phyloP scores from a whole-genome alignment of 2,329 filamentous ascomycete genomes.

The Fusarium luffae region DNA sequence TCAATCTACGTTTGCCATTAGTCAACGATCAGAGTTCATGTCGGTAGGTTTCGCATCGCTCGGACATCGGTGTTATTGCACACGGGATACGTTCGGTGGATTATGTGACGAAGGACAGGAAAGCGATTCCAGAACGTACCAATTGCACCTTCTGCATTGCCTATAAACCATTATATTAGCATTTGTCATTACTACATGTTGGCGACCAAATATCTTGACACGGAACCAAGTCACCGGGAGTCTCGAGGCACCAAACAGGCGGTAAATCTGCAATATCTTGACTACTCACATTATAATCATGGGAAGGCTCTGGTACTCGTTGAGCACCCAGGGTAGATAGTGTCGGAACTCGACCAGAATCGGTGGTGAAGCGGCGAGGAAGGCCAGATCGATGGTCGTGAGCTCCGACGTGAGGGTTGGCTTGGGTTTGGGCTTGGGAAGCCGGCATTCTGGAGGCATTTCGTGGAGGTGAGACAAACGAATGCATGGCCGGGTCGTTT shows the following conservation, averaged over 20 bases:
- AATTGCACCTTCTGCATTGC: constrained; percentile 79
- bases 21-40: constrained; percentile 26
- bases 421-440: constrained; percentile 59
- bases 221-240: constrained; percentile 27
- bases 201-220: not conserved
- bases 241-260: not conserved
- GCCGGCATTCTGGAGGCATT: constrained; percentile 73
- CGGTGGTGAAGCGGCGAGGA: constrained; percentile 93
- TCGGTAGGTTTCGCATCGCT: not conserved
- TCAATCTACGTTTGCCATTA: constrained; percentile 75
- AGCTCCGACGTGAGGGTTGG: constrained; percentile 52
- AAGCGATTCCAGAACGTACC: constrained; percentile 63
- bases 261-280: constrained; percentile 3
- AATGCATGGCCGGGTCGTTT: constrained; percentile 77
- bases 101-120: not conserved
- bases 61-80: not conserved
- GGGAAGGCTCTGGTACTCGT: constrained; percentile 58
- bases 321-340: constrained; percentile 63
- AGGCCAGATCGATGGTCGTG: constrained; percentile 81
- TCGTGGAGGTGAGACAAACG: constrained; percentile 78
- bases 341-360: constrained; percentile 84
- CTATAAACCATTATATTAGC: constrained; percentile 54
- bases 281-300: constrained; percentile 61
- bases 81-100: not conserved
- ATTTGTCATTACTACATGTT: not conserved